A percentile compares a stretch with the other conserved stretches of the same genome.
Evolutionary conservation across 1,139 yeast species (phyloP).

Genomic region (Kodamaea derodonti): DNA sequence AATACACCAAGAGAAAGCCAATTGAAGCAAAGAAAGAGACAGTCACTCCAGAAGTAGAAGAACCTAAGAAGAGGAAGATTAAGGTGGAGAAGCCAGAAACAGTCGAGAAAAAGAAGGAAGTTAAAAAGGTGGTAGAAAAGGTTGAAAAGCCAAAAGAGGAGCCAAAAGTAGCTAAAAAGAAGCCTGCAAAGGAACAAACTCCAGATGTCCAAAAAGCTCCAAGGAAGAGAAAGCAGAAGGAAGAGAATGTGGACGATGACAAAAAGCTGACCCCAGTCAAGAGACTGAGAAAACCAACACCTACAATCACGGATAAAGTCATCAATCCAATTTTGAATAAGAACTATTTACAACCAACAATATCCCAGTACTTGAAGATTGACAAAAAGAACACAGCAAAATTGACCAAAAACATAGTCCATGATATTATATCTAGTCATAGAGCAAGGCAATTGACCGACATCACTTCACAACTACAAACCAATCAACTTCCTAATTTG

Average conservation of each 20-base stretch:
- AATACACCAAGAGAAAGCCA: slow-evolving; percentile 1
- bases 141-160: neutral
- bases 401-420: slow-evolving; percentile 11
- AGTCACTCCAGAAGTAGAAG: slow-evolving; percentile 2
- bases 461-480: slow-evolving; percentile 17
- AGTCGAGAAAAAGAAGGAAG: neutral
- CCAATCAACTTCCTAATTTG: slow-evolving; percentile 19
- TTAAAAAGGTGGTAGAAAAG: neutral
- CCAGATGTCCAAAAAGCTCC: neutral
- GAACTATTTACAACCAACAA: slow-evolving; percentile 17
- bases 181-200: neutral
- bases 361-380: slow-evolving; percentile 5
- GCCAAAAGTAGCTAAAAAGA: slow-evolving; percentile 1
- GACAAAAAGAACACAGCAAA: slow-evolving; percentile 13
- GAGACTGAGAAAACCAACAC: slow-evolving; percentile 1
- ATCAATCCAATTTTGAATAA: slow-evolving; percentile 14
- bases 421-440: slow-evolving; percentile 13
- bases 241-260: neutral
- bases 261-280: too few relatives aligned
- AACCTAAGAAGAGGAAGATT: slow-evolving; percentile 4
- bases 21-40: neutral
- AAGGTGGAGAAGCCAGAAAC: neutral
- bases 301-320: slow-evolving; percentile 3
- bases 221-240: neutral
- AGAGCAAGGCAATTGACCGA: slow-evolving; percentile 23